These are phyloP conservation scores for Pichia sp. DNA, from an alignment of 1,139 yeast species.

Conservation along the genomic window DNA sequence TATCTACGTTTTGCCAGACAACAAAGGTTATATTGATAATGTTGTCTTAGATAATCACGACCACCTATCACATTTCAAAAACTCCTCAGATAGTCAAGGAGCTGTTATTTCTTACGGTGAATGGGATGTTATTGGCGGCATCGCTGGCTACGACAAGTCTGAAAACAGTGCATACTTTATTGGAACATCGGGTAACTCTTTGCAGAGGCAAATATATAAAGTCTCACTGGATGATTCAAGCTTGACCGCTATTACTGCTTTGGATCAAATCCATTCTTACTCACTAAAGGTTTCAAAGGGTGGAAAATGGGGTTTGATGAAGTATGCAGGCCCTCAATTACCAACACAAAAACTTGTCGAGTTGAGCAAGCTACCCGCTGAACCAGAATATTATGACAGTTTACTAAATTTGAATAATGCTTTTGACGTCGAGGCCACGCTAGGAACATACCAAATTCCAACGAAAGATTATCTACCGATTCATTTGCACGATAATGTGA, in stretches of 20 bases:
- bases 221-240: conserved; percentile 29
- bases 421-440: conserved; percentile 32
- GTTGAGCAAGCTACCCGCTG: conserved; percentile 35
- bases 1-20: conserved; percentile 34
- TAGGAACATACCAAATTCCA: conserved; percentile 50
- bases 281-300: conserved; percentile 45
- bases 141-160: conserved; percentile 49
- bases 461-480: conserved; percentile 43
- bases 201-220: conserved; percentile 53
- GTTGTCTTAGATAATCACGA: conserved; percentile 58
- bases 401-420: conserved; percentile 32
- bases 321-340: conserved; percentile 58
- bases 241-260: conserved; percentile 26
- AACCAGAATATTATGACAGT: conserved; percentile 26
- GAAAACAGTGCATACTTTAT: conserved; percentile 57
- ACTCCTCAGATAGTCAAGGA: conserved; percentile 33
- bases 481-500: conserved; percentile 35
- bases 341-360: conserved; percentile 64
- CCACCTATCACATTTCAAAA: conserved; percentile 65
- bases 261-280: conserved; percentile 31
- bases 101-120: conserved; percentile 53
- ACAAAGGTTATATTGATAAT: conserved; percentile 67
- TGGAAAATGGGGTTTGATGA: conserved; percentile 51
- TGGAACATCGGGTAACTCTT: conserved; percentile 53
- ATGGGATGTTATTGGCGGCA: conserved; percentile 68